Conservation (phyloP, 805 yeast genomes). For the Dipodascopsis uninucleata region DNA sequence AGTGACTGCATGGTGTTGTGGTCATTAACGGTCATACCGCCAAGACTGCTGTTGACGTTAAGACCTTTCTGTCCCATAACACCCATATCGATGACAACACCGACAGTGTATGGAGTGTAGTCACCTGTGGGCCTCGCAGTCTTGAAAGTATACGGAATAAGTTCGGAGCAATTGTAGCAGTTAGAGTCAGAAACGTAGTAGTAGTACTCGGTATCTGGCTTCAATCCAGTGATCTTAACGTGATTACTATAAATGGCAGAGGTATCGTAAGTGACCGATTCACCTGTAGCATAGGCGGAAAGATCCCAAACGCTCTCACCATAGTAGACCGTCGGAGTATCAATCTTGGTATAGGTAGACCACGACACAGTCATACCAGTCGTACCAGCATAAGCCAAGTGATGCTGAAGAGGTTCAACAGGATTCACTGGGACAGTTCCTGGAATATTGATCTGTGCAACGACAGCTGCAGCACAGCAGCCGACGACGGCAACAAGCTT, state of each 20-base stretch:
- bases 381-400: slow-evolving; percentile 30
- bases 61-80: slow-evolving; percentile 22
- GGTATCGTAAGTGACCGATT: slow-evolving; percentile 29
- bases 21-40: slow-evolving; percentile 6
- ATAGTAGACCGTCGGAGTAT: slow-evolving; percentile 30
- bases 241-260: slow-evolving; percentile 32
- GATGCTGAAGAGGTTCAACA: slow-evolving; percentile 27
- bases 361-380: slow-evolving; percentile 33
- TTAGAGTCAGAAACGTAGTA: slow-evolving; percentile 30
- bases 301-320: slow-evolving; percentile 27
- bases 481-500: no score
- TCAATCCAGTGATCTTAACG: slow-evolving; percentile 30
- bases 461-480: no score
- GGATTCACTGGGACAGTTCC: slow-evolving; percentile 15
- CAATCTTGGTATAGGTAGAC: slow-evolving; percentile 29
- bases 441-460: slow-evolving; percentile 19
- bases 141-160: slow-evolving; percentile 20
- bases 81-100: slow-evolving; percentile 27
- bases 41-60: slow-evolving; percentile 1
- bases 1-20: slow-evolving; percentile 26
- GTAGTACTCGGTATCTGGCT: slow-evolving; percentile 33
- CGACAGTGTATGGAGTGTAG: slow-evolving; percentile 20
- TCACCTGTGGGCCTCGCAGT: slow-evolving; percentile 27
- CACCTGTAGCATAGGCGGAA: slow-evolving; percentile 14
- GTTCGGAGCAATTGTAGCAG: slow-evolving; percentile 20